Base-by-base conservation (phyloP, 345 rosid species). In the Physaria fendleri region DNA sequence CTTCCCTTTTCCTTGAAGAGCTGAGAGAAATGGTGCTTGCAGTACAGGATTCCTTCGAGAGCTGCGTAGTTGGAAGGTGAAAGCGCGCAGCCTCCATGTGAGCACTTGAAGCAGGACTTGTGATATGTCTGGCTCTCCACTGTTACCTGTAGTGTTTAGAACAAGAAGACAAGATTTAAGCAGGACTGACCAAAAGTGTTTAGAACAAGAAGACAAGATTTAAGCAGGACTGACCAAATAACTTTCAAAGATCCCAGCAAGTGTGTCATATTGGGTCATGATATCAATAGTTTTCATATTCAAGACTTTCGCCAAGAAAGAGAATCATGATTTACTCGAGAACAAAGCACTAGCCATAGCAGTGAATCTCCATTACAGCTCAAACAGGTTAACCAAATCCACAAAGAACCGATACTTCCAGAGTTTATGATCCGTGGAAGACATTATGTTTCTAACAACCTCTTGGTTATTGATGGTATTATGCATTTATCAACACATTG, bases 1-100 rank as follows among this genome's bases (percentile, higher is more conserved):
- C 95, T 90, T 24, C 99, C 99, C 62, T 94, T 94, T 74, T 93
- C 97, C 86, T 78, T 84, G 79, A 86, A 89, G 45, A 86, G 77
- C 77, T 80, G 91, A 49, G 95, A 85, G 65, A 89, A 89, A 49
- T 89, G 97, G 76, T 81, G 87, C 74, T 77, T 86, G 85, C 97
- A 89, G 75, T 86, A 89, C 38, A 89, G 65, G 35, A 78, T 74
- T 29, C 97, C n/a, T n/a, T n/a, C n/a, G n/a, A n/a, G n/a, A n/a
- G n/a, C n/a, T n/a, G n/a, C n/a, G n/a, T n/a, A n/a, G n/a, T n/a
- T n/a, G n/a, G n/a, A n/a, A n/a, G n/a, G n/a, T n/a, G n/a, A n/a
- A n/a, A n/a, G n/a, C n/a, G n/a, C n/a, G n/a, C n/a, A n/a, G n/a
- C n/a, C 87, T 10, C 92, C 95, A 40, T 78, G 89, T 7, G 90